Evolutionary conservation across 1,284 basidiomycete species (phyloP).

Genomic region (Pseudozyma pruni): DNA sequence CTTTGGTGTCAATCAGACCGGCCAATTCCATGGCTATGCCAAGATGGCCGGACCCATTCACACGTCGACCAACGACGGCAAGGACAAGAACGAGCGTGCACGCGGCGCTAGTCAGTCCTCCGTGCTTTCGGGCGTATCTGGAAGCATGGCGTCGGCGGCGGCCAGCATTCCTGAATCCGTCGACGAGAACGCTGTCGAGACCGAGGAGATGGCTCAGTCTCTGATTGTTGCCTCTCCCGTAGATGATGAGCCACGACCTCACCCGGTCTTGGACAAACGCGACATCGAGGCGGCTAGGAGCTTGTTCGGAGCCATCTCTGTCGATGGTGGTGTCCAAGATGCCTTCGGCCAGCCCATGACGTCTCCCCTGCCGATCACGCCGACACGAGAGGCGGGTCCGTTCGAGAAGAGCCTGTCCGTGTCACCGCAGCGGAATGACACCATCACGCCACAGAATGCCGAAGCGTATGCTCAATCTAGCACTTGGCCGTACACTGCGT

Average conservation of each 20-base stretch:
- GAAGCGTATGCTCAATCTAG: constrained; percentile 33
- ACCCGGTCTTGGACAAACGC: constrained; percentile 23
- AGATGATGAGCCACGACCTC: constrained; percentile 1
- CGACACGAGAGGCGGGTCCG: constrained; percentile 14
- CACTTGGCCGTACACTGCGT: constrained; percentile 42
- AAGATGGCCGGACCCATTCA: constrained; percentile 63
- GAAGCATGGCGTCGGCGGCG: constrained; percentile 11
- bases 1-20: constrained; percentile 90
- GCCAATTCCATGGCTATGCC: constrained; percentile 69
- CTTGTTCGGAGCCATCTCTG: constrained; percentile 11
- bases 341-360: constrained; percentile 23
- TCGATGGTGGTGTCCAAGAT: constrained; percentile 7
- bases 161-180: constrained; percentile 19
- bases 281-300: constrained; percentile 31
- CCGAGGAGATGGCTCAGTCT: background rate
- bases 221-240: constrained; percentile 1
- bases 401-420: background rate
- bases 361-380: constrained; percentile 40
- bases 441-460: constrained; percentile 30
- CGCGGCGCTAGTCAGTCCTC: constrained; percentile 33
- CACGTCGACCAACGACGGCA: constrained; percentile 23
- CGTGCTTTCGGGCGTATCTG: constrained; percentile 17
- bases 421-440: constrained; percentile 24
- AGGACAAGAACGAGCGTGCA: constrained; percentile 30
- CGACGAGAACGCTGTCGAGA: constrained; percentile 18